These are phyloP conservation scores for Macrotyloma uniflorum DNA, from an alignment of 306 rosid genomes.

Conservation along the genomic window DNA sequence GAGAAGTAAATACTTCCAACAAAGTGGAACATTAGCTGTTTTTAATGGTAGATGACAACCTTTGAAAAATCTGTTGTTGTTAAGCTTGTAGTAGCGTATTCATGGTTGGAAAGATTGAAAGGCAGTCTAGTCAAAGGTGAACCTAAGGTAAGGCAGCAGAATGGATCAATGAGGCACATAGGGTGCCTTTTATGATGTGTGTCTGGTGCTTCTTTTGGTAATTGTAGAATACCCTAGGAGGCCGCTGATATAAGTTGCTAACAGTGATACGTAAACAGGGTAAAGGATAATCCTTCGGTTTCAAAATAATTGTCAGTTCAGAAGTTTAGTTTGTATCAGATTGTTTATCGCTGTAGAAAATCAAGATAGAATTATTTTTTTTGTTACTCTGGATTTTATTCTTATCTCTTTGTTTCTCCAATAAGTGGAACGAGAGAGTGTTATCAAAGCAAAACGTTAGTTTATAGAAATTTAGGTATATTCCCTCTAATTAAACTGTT, in stretches of 20 bases:
- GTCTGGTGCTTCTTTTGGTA: background rate
- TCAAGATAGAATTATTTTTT: background rate
- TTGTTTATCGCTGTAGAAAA: background rate
- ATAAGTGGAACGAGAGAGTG: background rate
- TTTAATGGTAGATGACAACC: background rate
- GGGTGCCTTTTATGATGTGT: background rate
- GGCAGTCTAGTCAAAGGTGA: background rate
- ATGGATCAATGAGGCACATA: background rate
- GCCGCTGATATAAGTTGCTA: background rate
- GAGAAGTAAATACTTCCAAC: background rate
- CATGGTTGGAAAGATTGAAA: background rate
- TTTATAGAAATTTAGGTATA: background rate
- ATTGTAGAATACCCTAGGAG: background rate
- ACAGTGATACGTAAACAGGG: background rate
- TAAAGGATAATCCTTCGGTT: background rate
- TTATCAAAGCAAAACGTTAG: background rate
- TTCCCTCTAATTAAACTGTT: background rate
- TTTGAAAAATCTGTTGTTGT: background rate
- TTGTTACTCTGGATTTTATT: background rate
- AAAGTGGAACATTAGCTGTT: conserved; percentile 23
- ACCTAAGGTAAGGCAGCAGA: background rate
- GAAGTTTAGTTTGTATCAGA: background rate
- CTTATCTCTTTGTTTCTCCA: background rate
- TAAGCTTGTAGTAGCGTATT: background rate
- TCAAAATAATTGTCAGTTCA: background rate